Evolutionary conservation across 2,329 filamentous ascomycete species (phyloP).

Genomic region (Thelonectria blattea): DNA sequence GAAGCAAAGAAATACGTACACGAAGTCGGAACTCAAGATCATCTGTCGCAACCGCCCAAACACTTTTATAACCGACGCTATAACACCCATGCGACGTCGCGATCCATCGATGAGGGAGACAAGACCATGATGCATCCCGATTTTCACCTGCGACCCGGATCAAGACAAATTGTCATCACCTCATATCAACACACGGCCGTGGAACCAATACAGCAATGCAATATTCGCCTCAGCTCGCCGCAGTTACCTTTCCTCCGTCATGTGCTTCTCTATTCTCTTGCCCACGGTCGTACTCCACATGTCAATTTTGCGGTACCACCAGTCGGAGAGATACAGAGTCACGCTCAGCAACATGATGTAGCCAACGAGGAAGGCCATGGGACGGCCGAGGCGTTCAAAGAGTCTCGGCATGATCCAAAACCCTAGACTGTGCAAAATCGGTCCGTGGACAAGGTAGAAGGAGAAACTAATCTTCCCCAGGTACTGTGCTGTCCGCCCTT

Average conservation of each 20-base stretch:
- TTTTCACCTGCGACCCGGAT: too few relatives aligned
- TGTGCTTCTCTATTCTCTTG: constrained; percentile 41
- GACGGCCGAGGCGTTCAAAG: constrained; percentile 44
- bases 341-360: constrained; percentile 41
- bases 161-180: background rate
- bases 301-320: constrained; percentile 46
- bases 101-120: too few relatives aligned
- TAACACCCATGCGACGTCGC: too few relatives aligned
- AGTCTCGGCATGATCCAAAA: constrained; percentile 60
- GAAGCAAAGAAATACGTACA: too few relatives aligned
- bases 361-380: constrained; percentile 41
- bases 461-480: constrained; percentile 49
- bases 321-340: constrained; percentile 44
- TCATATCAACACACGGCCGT: background rate
- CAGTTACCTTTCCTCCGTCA: background rate
- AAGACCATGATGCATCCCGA: too few relatives aligned
- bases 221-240: background rate
- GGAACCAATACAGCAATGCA: background rate
- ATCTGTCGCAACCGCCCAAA: too few relatives aligned
- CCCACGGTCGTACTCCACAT: constrained; percentile 46
- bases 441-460: constrained; percentile 56
- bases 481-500: constrained; percentile 44
- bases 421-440: constrained; percentile 63
- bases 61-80: too few relatives aligned
- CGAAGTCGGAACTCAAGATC: too few relatives aligned